Evolutionary conservation across 306 rosid genomes (phyloP), one percentile per base, ranked within the genome.

Genomic region (Cucumis cinereus): DNA sequence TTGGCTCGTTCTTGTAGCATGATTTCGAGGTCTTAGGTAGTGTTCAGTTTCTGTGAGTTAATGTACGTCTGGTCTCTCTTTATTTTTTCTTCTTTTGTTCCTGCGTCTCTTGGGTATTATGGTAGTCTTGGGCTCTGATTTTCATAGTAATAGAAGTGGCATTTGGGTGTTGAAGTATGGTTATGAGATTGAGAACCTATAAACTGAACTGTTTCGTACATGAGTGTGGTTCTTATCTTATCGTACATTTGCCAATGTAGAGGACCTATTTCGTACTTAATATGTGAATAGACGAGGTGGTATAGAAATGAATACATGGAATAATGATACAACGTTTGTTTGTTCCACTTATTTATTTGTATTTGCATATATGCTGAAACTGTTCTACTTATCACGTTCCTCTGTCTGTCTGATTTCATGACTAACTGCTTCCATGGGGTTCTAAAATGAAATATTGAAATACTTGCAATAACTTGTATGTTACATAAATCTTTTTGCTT

Each of bases 211-310:
- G 84, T 78, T 83, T 91, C 88, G 71, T 77, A 55, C 78, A 56
- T 72, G 82, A 82, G 88, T 82, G 78, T 83, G 86, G 84, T 78
- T 85, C 84, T 87, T 85, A 81, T 80, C 84, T 63, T 81, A 40
- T 79, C 89, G 89, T 89, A 90, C 92, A 85, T 82, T 80, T 84
- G 89, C 83, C 84, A 81, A 84, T 89, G 90, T 87, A 87, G 97
- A 86, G 85, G 83, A 84, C 85, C 84, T 81, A 59, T 78, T 53
- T 77, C 74, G 50, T 30, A 63, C 83, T 79, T 88, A 87, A 85
- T 88, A 85, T 91, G 98, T 93, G 97, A 90, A 91, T 93, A 91
- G 87, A 87, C 83, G 86, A 84, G 85, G 87, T 83, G 92, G 91
- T 93, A 93, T 88, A 93, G 97, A 86, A 89, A 84, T 87, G 81